Percentiles rank a stretch among this genome's conserved stretches.
Evolutionary conservation across 495 filamentous ascomycete genomes (phyloP).

Genomic region (Aspergillus sclerotioniger): DNA sequence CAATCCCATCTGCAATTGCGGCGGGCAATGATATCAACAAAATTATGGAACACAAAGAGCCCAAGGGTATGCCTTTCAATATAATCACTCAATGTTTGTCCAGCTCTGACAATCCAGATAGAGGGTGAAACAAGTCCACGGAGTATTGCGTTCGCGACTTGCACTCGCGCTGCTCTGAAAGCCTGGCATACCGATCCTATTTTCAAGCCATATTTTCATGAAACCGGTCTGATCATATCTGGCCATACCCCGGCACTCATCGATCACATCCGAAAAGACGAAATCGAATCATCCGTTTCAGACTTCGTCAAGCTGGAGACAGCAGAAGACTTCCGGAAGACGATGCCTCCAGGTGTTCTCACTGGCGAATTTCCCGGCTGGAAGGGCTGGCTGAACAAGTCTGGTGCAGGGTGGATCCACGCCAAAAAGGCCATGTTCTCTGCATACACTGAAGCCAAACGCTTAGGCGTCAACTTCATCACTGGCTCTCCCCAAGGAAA

Average conservation of each 20-base stretch:
- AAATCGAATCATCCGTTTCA: constrained; percentile 29
- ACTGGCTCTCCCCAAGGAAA: constrained; percentile 38
- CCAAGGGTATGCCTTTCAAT: constrained; percentile 32
- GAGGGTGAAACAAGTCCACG: constrained; percentile 24
- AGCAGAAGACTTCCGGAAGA: constrained; percentile 45
- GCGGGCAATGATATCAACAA: constrained; percentile 58
- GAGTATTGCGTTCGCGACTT: constrained; percentile 36
- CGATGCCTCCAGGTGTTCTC: constrained; percentile 51
- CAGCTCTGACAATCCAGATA: background rate
- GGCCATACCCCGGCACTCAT: constrained; percentile 35
- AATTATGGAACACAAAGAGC: constrained; percentile 49
- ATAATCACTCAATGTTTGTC: background rate
- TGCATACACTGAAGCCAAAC: constrained; percentile 40
- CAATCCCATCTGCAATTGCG: constrained; percentile 49
- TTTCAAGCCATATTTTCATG: constrained; percentile 49
- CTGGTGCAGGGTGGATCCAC: constrained; percentile 50
- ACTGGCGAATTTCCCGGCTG: constrained; percentile 50
- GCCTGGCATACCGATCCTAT: constrained; percentile 50
- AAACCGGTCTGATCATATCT: constrained; percentile 46
- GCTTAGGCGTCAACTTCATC: constrained; percentile 45
- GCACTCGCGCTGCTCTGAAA: constrained; percentile 36
- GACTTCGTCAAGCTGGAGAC: constrained; percentile 28
- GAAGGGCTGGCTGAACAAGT: constrained; percentile 47
- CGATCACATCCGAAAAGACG: constrained; percentile 34
- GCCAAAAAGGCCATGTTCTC: constrained; percentile 47